Evolutionary conservation across 495 filamentous ascomycete species (phyloP), one percentile per base, ranked within the genome.

Genomic region (Mytilinidion resinicola): DNA sequence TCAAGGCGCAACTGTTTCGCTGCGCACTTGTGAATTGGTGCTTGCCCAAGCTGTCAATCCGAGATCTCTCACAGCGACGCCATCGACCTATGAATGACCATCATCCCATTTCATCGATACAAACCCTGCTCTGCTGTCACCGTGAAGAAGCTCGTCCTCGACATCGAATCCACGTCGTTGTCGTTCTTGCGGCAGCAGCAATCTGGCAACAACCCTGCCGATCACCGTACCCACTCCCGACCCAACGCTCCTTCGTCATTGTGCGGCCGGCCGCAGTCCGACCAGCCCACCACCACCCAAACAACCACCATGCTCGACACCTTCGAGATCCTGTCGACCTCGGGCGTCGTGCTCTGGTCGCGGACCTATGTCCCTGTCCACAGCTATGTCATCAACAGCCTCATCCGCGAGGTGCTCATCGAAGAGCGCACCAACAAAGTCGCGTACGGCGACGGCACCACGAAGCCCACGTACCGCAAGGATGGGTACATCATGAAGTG

Each of bases 401-500:
- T 97, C 71, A 95, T 98, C 76, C 83, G 83, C 70, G 91, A 97
- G 71, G 86, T 96, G 69, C 92, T 98, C 75, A 96, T 98, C 69
- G 95, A 97, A 74, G 93, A 96, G 72, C 85, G 84, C 68, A 76
- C 75, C 39, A 79, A 76, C 62, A 76, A 78, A 57, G 81, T 80
- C 59, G 79, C 81, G 49, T 78, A 82, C 68, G 70, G 73, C 17
- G 78, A 82, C 39, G 79, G 82, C 4, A 73, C 81, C 4, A 70
- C 71, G 42, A 86, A 87, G 62, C 84, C 89, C 1, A 74, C 83
- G 0, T 96, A 90, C 75, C 92, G 85, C 74, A 86, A 89, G 67
- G 93, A 97, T 66, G 89, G 92, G 63, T 95, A 97, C 71, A 97
- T 91, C 0, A 72, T 97, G 66, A 93, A 95, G 70, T 98, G 92